Percentiles rank a stretch among this genome's conserved stretches.
Conservation (phyloP, 805 yeast genomes). For the Pichia deserticola region DNA sequence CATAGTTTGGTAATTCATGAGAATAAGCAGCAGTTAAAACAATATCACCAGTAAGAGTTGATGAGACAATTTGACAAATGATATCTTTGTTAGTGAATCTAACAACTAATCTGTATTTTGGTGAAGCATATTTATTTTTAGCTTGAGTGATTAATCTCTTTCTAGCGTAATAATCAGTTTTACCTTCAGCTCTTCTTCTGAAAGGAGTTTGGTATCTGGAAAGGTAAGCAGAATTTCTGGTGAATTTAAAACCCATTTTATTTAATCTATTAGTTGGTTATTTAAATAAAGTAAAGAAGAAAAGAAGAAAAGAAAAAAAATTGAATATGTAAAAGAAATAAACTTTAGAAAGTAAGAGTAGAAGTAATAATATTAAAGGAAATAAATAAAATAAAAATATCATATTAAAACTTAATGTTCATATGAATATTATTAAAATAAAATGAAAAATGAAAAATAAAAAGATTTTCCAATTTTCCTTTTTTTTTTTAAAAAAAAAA, state of each 20-base stretch:
- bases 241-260: slow-evolving; percentile 70
- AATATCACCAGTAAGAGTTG: slow-evolving; percentile 94
- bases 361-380: too few relatives aligned
- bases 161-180: slow-evolving; percentile 99
- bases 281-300: background rate
- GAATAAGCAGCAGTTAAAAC: slow-evolving; percentile 97
- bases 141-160: slow-evolving; percentile 99
- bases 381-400: too few relatives aligned
- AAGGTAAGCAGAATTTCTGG: slow-evolving; percentile 89
- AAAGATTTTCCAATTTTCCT: too few relatives aligned
- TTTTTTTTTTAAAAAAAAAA: background rate
- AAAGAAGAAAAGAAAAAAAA: background rate
- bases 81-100: slow-evolving; percentile 99
- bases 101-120: slow-evolving; percentile 99
- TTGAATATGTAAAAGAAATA: too few relatives aligned
- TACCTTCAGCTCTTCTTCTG: slow-evolving; percentile 99
- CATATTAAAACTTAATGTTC: too few relatives aligned
- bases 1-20: slow-evolving; percentile 97
- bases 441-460: too few relatives aligned
- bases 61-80: slow-evolving; percentile 94
- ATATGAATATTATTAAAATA: too few relatives aligned
- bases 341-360: too few relatives aligned
- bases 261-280: background rate
- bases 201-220: slow-evolving; percentile 99
- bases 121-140: slow-evolving; percentile 99